phyloP scores from a whole-genome alignment of 2,329 filamentous ascomycete genomes.

The Colletotrichum sp. region DNA sequence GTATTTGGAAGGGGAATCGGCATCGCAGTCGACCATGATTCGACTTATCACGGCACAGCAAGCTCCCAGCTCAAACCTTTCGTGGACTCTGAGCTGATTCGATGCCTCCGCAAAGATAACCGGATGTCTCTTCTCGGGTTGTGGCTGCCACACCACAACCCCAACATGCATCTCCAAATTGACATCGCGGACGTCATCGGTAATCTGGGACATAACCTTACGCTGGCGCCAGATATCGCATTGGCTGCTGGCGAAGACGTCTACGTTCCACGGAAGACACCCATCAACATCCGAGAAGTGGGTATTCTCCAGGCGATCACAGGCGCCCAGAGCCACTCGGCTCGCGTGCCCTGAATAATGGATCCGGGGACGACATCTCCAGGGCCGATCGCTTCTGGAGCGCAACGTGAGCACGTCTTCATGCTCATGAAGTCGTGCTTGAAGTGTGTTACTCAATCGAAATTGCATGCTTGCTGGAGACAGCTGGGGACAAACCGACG shows the following conservation, averaged over 20 bases:
- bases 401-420: slow-evolving; percentile 6
- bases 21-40: not conserved
- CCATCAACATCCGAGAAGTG: not conserved
- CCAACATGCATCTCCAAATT: not conserved
- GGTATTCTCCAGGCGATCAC: not conserved
- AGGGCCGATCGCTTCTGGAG: not conserved
- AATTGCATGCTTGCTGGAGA: not conserved
- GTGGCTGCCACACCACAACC: not conserved
- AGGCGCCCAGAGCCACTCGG: not conserved
- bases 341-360: not conserved
- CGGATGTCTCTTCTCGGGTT: not conserved
- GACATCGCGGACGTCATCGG: slow-evolving; percentile 4
- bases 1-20: not conserved
- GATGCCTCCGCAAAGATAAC: not conserved
- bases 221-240: not conserved
- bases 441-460: not conserved
- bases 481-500: not conserved
- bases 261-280: not conserved
- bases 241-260: not conserved
- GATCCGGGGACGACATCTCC: not conserved
- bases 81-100: not conserved
- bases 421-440: not conserved
- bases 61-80: not conserved
- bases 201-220: not conserved
- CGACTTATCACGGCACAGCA: slow-evolving; percentile 4